These are phyloP conservation scores for Lachnellula subtilissima DNA, from an alignment of 2,329 filamentous ascomycete genomes.

Conservation along the genomic window DNA sequence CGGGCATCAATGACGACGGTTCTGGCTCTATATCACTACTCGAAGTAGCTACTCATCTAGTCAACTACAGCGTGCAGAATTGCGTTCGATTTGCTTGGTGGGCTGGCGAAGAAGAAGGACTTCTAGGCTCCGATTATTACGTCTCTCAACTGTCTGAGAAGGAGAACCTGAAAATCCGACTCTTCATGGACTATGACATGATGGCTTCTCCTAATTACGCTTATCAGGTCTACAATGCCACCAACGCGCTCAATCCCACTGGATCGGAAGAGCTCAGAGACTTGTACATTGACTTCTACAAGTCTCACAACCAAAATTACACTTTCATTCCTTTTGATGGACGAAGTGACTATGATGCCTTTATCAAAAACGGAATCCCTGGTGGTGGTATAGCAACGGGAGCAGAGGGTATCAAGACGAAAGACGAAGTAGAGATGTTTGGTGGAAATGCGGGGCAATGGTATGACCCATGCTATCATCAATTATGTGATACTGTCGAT, in stretches of 20 bases:
- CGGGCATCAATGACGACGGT: constrained; percentile 38
- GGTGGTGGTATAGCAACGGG: constrained; percentile 71
- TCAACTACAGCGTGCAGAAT: constrained; percentile 54
- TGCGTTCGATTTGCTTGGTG: constrained; percentile 64
- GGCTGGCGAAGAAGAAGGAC: constrained; percentile 60
- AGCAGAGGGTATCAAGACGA: constrained; percentile 70
- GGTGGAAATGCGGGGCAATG: constrained; percentile 60
- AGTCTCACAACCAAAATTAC: constrained; percentile 55
- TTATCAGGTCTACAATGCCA: constrained; percentile 60
- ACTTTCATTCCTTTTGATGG: constrained; percentile 71
- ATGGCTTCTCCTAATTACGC: constrained; percentile 59
- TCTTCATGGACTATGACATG: constrained; percentile 69
- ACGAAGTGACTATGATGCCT: constrained; percentile 72
- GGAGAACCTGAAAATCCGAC: constrained; percentile 55
- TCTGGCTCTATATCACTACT: constrained; percentile 43
- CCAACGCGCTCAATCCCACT: constrained; percentile 6
- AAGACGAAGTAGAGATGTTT: constrained; percentile 56
- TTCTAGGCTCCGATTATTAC: constrained; percentile 58
- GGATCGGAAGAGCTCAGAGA: constrained; percentile 52
- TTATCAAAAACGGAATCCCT: constrained; percentile 67
- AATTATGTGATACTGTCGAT: constrained; percentile 52
- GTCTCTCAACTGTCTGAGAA: constrained; percentile 46
- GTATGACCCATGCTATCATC: constrained; percentile 56
- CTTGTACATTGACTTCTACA: constrained; percentile 53
- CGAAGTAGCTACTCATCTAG: constrained; percentile 55